Percentiles rank a stretch among this genome's conserved stretches.
Evolutionary conservation across 2,329 filamentous ascomycete genomes (phyloP).

Genomic region (Alternaria sp.): DNA sequence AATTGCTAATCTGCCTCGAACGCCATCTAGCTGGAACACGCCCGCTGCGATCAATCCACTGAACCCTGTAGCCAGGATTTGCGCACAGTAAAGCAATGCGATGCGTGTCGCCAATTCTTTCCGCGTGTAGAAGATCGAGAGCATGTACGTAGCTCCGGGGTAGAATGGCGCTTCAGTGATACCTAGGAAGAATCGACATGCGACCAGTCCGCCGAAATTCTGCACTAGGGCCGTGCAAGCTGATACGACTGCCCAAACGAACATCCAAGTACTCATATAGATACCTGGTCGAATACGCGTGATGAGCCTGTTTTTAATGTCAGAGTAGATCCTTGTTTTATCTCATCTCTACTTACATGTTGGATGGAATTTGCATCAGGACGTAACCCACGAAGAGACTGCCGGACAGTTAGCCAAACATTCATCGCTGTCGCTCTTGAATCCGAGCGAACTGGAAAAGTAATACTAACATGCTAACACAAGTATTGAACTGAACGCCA

Average conservation of each 20-base stretch:
- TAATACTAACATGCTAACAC: conserved; percentile 57
- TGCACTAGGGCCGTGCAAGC: conserved; percentile 46
- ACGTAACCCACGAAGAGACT: conserved; percentile 61
- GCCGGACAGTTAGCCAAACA: not conserved
- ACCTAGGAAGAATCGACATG: conserved; percentile 43
- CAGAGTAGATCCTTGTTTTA: no score
- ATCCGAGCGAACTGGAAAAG: not conserved
- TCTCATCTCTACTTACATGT: no score
- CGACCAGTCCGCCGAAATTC: conserved; percentile 46
- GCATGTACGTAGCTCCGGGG: conserved; percentile 68
- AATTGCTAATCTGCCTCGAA: conserved; percentile 59
- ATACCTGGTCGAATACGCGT: conserved; percentile 44
- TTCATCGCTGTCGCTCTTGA: not conserved
- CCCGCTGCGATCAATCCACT: conserved; percentile 57
- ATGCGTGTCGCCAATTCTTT: conserved; percentile 54
- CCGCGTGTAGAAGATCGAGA: conserved; percentile 72
- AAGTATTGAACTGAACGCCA: conserved; percentile 50
- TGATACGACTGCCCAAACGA: conserved; percentile 49
- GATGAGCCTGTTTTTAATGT: conserved; percentile 50
- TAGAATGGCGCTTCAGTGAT: conserved; percentile 57
- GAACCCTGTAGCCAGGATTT: conserved; percentile 54
- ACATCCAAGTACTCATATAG: conserved; percentile 49
- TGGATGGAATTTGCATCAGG: conserved; percentile 52
- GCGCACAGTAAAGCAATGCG: conserved; percentile 52
- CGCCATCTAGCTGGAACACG: conserved; percentile 46